A percentile compares a stretch with the other conserved stretches of the same genome.
Conservation (phyloP, 108 stramenopile species). For the Nannochloropsis gaditana region DNA sequence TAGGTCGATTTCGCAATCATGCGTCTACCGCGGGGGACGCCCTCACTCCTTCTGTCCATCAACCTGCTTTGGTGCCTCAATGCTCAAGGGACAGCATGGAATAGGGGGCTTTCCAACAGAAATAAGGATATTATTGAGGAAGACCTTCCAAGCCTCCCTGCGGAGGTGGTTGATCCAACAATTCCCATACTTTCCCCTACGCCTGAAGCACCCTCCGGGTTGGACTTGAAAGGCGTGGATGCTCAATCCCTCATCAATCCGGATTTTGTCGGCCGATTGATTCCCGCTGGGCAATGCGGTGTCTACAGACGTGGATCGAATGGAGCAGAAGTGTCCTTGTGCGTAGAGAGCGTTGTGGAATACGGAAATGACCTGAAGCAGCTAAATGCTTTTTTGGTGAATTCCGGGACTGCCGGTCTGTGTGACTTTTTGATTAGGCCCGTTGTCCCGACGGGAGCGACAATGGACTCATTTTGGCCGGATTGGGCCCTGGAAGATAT, state of each 20-base stretch:
- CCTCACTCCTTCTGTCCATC: no score
- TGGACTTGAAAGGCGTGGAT: conserved; percentile 13
- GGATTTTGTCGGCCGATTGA: background rate
- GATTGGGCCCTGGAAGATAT: conserved; percentile 13
- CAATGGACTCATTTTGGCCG: background rate
- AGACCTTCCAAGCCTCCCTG: no score
- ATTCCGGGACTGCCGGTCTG: background rate
- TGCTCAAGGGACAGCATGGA: no score
- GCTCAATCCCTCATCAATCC: conserved; percentile 6
- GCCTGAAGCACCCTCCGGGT: background rate
- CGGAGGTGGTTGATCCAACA: no score
- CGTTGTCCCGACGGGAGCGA: background rate
- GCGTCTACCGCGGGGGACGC: no score
- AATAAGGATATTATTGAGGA: no score
- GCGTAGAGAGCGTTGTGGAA: conserved; percentile 6
- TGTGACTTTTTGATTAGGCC: conserved; percentile 12
- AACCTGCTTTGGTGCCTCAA: no score
- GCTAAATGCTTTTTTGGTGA: background rate
- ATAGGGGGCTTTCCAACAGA: no score
- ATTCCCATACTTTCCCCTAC: background rate
- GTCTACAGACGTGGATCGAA: background rate
- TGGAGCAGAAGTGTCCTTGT: background rate
- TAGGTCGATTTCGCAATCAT: no score
- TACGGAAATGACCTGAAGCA: background rate
- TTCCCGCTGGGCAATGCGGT: background rate